Conservation (phyloP, 495 filamentous ascomycete species). For the Lepraria neglecta region DNA sequence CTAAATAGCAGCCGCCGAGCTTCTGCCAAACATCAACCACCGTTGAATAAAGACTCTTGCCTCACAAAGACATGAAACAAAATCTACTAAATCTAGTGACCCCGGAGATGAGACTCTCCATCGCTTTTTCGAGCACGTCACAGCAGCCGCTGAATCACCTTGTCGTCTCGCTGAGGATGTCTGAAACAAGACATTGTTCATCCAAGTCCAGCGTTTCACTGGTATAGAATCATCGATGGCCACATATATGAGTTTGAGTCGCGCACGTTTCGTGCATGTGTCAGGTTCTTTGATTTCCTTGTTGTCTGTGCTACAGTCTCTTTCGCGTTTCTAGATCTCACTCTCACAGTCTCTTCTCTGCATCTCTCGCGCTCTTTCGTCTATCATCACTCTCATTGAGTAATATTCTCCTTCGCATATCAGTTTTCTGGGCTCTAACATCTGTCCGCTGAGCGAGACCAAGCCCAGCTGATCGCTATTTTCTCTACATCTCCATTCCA, state of each 20-base stretch:
- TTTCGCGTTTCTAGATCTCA: constrained; percentile 3
- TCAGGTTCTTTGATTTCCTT: constrained; percentile 7
- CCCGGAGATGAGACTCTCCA: constrained; percentile 2
- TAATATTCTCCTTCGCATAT: constrained; percentile 7
- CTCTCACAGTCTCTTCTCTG: constrained; percentile 14
- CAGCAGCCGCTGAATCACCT: constrained; percentile 24
- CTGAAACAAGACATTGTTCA: constrained; percentile 10
- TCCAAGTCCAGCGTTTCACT: constrained; percentile 17
- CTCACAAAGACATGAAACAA: constrained; percentile 13
- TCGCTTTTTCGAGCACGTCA: constrained; percentile 15
- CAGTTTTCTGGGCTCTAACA: neutral
- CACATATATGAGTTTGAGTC: constrained; percentile 19
- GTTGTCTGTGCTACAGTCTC: neutral
- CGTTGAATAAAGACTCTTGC: neutral
- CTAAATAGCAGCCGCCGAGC: constrained; percentile 20
- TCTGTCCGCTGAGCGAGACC: constrained; percentile 3
- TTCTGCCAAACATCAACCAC: constrained; percentile 15
- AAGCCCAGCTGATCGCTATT: constrained; percentile 4
- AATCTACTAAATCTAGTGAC: neutral
- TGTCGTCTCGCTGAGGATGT: constrained; percentile 15
- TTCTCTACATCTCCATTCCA: constrained; percentile 1
- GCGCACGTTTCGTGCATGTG: constrained; percentile 9
- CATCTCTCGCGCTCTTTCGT: constrained; percentile 11
- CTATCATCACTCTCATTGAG: constrained; percentile 7
- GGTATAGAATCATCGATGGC: constrained; percentile 17